Conservation (phyloP, 345 rosid species). For the Syzygium aqueum region DNA sequence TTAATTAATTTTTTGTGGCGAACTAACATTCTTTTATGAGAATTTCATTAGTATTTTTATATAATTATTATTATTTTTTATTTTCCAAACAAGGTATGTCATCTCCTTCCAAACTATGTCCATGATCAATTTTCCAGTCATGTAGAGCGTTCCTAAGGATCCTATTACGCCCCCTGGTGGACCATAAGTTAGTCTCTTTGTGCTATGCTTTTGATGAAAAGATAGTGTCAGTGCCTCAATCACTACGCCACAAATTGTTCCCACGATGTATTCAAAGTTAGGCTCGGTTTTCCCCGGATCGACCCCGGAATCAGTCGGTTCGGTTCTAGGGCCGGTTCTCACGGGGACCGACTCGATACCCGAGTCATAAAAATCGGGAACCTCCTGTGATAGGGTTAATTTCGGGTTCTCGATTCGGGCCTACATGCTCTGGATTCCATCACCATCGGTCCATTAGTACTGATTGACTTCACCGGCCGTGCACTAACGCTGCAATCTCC, state of each 20-base stretch:
- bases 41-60: neutral
- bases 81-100: neutral
- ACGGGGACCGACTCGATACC: neutral
- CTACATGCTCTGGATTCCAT: neutral
- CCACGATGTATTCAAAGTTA: neutral
- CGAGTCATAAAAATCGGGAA: neutral
- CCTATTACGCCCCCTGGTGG: neutral
- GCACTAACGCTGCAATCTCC: neutral
- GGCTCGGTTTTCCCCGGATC: neutral
- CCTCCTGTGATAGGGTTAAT: neutral
- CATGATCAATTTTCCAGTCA: neutral
- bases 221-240: neutral
- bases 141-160: neutral
- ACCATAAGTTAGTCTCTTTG: neutral
- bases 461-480: neutral
- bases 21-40: neutral
- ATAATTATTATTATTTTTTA: neutral
- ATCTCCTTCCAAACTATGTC: neutral
- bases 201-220: neutral
- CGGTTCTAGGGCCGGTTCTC: neutral
- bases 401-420: neutral
- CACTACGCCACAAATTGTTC: too few relatives aligned
- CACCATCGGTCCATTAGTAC: neutral
- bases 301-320: neutral
- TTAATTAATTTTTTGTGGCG: too few relatives aligned